Evolutionary conservation across 2,329 filamentous ascomycete species (phyloP).

Genomic region (Neodidymelliopsis sp.): DNA sequence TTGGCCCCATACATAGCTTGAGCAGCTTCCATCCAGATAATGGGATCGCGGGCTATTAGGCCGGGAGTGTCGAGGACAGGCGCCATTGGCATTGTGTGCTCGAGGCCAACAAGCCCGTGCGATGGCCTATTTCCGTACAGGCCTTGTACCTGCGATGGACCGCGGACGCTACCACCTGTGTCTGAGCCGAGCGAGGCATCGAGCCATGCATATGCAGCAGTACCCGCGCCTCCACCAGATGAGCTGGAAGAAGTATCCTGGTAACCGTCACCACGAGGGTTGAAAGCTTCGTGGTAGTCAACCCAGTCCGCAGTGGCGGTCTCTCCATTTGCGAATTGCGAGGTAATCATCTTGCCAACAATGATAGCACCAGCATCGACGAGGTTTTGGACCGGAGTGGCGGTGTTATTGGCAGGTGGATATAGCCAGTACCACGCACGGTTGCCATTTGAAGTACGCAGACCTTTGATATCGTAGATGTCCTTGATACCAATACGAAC

Average conservation of each 20-base stretch:
- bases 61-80: conserved; percentile 58
- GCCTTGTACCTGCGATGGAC: conserved; percentile 58
- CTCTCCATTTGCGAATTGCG: conserved; percentile 56
- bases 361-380: conserved; percentile 66
- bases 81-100: conserved; percentile 58
- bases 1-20: conserved; percentile 56
- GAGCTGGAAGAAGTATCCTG: conserved; percentile 58
- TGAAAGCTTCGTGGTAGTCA: conserved; percentile 55
- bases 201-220: conserved; percentile 57
- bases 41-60: conserved; percentile 55
- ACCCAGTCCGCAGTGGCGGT: conserved; percentile 61
- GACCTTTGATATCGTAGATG: conserved; percentile 65
- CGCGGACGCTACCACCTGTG: conserved; percentile 60
- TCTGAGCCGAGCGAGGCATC: conserved; percentile 60
- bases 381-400: conserved; percentile 61
- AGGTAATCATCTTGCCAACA: conserved; percentile 57
- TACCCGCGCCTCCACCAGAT: conserved; percentile 54
- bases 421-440: conserved; percentile 65
- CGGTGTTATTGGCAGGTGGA: conserved; percentile 55
- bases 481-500: conserved; percentile 70
- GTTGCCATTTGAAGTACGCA: conserved; percentile 65
- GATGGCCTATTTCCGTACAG: conserved; percentile 61
- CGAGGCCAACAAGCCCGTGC: conserved; percentile 55
- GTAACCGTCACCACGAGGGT: conserved; percentile 55
- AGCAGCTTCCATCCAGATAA: conserved; percentile 54